phyloP scores from a whole-genome alignment of 1,284 basidiomycete genomes.

The Xerocomus nothofagi region DNA sequence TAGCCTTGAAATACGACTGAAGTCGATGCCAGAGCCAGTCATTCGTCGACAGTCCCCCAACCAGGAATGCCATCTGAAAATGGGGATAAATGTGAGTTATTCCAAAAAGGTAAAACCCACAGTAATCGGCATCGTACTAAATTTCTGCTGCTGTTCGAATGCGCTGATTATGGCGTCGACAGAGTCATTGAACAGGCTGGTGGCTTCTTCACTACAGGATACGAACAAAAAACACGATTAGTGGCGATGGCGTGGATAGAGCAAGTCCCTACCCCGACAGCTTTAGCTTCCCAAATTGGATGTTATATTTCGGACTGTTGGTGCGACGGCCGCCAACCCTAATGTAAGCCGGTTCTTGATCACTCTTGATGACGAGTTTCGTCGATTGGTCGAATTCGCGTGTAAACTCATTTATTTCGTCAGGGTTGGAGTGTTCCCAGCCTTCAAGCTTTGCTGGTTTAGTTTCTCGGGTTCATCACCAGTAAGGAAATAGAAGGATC shows the following conservation, averaged over 20 bases:
- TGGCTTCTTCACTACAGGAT: conserved; percentile 42
- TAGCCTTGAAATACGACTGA: conserved; percentile 25
- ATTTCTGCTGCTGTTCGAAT: conserved; percentile 33
- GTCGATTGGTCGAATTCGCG: conserved; percentile 13
- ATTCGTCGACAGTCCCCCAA: conserved; percentile 46
- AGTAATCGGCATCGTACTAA: conserved; percentile 26
- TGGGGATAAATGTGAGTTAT: not conserved
- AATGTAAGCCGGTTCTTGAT: conserved; percentile 10
- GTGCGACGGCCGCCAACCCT: conserved; percentile 3
- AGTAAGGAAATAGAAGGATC: not conserved
- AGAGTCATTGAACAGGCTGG: conserved; percentile 44
- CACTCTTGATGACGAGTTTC: conserved; percentile 8
- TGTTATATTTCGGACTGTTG: not conserved
- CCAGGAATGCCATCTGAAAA: conserved; percentile 27
- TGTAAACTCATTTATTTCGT: conserved; percentile 12
- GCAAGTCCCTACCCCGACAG: conserved; percentile 10
- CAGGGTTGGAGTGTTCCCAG: conserved; percentile 24
- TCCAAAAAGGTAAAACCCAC: conserved; percentile 19
- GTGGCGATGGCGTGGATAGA: not conserved
- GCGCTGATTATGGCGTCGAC: conserved; percentile 25
- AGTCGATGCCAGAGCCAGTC: conserved; percentile 43
- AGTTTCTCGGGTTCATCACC: conserved; percentile 17
- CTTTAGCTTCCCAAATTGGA: conserved; percentile 11
- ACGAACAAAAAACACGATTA: conserved; percentile 18
- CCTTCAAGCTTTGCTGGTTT: conserved; percentile 28